Evolutionary conservation across 495 filamentous ascomycete genomes (phyloP).

Genomic region (Aspergillus cavernicola): DNA sequence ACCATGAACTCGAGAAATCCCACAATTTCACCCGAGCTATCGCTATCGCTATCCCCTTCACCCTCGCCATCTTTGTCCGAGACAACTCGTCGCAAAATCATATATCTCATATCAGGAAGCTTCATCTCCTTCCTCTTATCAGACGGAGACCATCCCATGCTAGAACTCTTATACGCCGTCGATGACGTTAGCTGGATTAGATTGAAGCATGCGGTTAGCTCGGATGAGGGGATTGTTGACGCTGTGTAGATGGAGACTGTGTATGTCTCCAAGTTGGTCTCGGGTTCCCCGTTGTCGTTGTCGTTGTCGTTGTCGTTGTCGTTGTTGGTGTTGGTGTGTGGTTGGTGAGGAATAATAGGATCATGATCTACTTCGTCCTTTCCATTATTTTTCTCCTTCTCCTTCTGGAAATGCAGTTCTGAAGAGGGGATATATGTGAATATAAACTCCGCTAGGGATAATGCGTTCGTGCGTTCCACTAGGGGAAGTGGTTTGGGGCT

Average conservation of each 20-base stretch:
- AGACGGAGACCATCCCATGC: conserved; percentile 62
- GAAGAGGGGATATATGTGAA: conserved; percentile 25
- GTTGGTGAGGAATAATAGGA: no score
- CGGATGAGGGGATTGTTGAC: conserved; percentile 39
- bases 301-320: no score
- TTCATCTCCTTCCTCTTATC: conserved; percentile 75
- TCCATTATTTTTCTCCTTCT: not conserved
- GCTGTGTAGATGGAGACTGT: conserved; percentile 41
- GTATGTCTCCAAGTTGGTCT: not conserved
- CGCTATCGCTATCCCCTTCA: not conserved
- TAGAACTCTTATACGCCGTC: conserved; percentile 60
- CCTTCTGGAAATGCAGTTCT: conserved; percentile 8
- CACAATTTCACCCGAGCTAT: conserved; percentile 23
- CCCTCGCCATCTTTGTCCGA: not conserved
- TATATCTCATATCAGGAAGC: conserved; percentile 63
- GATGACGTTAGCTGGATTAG: conserved; percentile 69
- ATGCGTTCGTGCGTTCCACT: conserved; percentile 42
- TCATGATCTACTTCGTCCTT: no score
- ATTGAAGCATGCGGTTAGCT: conserved; percentile 64
- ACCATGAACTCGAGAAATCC: conserved; percentile 83
- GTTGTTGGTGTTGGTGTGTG: no score
- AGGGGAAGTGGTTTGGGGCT: conserved; percentile 22
- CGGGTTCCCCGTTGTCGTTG: not conserved
- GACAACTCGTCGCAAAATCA: conserved; percentile 46
- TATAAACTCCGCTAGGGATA: conserved; percentile 33